Conservation (phyloP, 495 filamentous ascomycete genomes). For the Tuber aestivum region DNA sequence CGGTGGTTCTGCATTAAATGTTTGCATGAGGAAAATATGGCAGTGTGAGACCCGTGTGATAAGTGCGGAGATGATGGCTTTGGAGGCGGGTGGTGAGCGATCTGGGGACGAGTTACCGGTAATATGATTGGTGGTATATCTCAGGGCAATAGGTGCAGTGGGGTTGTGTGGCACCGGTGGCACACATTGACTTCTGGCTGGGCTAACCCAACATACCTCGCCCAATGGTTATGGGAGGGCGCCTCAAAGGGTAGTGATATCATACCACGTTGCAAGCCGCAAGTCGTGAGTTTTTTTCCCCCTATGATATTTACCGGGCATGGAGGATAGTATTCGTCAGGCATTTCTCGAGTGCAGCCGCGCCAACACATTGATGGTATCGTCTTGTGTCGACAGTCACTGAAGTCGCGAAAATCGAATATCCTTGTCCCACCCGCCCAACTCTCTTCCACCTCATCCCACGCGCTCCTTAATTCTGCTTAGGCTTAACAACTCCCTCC, state of each 20-base stretch:
- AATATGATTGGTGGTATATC: not conserved
- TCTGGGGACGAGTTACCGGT: not conserved
- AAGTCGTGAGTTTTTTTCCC: not conserved
- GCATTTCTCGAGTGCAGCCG: not conserved
- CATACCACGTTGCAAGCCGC: not conserved
- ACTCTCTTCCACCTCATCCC: not conserved
- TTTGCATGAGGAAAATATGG: not conserved
- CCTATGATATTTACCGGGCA: not conserved
- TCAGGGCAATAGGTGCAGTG: too few species aligned
- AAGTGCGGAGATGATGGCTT: not conserved
- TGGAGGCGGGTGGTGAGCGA: not conserved
- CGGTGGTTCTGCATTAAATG: not conserved
- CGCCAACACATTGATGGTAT: not conserved
- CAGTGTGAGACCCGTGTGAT: not conserved
- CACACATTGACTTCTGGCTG: not conserved
- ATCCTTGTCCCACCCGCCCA: not conserved
- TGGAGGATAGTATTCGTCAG: not conserved
- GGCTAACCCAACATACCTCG: not conserved
- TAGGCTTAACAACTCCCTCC: slow-evolving; percentile 90
- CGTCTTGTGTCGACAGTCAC: not conserved
- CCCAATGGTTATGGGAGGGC: not conserved
- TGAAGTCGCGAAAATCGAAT: not conserved
- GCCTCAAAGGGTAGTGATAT: not conserved
- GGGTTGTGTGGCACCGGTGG: not conserved
- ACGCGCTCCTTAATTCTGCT: slow-evolving; percentile 63